Conservation (phyloP, 768 basidiomycete genomes). For the Russula vinacea region DNA sequence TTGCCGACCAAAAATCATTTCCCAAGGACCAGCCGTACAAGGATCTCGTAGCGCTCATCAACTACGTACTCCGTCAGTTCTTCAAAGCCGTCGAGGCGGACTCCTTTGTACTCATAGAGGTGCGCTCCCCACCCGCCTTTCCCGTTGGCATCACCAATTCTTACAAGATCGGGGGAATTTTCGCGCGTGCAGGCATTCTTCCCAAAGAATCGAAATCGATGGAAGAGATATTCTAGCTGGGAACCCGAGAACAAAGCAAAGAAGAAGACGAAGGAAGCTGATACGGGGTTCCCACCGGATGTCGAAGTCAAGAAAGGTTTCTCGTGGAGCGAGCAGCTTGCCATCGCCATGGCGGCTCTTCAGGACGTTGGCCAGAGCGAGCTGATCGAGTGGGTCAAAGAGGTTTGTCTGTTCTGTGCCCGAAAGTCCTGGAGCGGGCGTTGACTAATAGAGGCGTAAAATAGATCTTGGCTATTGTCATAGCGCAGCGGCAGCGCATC, state of each 20-base stretch:
- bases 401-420: conserved; percentile 49
- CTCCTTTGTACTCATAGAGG: conserved; percentile 86
- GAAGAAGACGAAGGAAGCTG: conserved; percentile 38
- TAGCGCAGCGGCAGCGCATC: conserved; percentile 55
- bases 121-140: conserved; percentile 32
- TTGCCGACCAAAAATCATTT: conserved; percentile 75
- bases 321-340: conserved; percentile 86
- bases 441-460: conserved; percentile 16
- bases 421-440: conserved; percentile 1
- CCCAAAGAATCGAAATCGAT: conserved; percentile 82
- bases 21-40: conserved; percentile 76
- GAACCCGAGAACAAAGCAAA: conserved; percentile 51
- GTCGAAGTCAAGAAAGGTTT: conserved; percentile 84
- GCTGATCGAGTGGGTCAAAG: conserved; percentile 75
- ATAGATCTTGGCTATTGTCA: conserved; percentile 62
- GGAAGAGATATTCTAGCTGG: conserved; percentile 83
- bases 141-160: background rate
- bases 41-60: conserved; percentile 81
- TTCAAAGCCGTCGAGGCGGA: conserved; percentile 89
- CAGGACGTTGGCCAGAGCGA: conserved; percentile 60
- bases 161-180: background rate
- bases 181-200: conserved; percentile 63
- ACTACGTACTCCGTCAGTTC: conserved; percentile 85
- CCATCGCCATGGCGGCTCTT: conserved; percentile 74
- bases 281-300: conserved; percentile 56